Conservation (phyloP, 2,329 filamentous ascomycete genomes). For the Dichotomopilus funicola region DNA sequence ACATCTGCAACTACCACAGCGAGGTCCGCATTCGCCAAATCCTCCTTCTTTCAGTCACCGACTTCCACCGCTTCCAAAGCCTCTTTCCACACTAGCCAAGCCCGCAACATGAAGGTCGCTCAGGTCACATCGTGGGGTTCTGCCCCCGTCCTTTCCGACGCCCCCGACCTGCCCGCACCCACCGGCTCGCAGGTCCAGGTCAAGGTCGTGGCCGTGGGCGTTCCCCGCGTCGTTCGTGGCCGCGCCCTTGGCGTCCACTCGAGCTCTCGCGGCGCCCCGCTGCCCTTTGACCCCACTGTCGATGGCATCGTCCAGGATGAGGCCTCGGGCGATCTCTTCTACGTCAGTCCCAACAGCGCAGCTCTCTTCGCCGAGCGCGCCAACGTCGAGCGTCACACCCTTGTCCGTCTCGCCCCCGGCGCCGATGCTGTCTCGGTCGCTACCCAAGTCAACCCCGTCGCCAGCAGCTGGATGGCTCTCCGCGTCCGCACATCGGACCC, state of each 20-base stretch:
- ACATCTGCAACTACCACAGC: background rate
- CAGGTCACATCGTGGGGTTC: constrained; percentile 9
- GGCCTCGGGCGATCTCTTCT: constrained; percentile 8
- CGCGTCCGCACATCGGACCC: constrained; percentile 5
- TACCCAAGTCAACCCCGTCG: constrained; percentile 11
- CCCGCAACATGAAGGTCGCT: constrained; percentile 9
- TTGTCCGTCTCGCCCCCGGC: constrained; percentile 4
- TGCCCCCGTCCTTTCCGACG: background rate
- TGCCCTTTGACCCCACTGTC: constrained; percentile 10
- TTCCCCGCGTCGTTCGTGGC: constrained; percentile 7
- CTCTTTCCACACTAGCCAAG: constrained; percentile 5
- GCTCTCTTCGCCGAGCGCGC: constrained; percentile 9
- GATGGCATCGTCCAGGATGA: constrained; percentile 11
- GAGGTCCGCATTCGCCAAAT: background rate
- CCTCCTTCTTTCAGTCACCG: background rate
- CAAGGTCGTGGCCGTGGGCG: constrained; percentile 11
- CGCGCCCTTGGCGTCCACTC: constrained; percentile 9
- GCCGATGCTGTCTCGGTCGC: constrained; percentile 7
- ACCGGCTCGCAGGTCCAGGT: constrained; percentile 8
- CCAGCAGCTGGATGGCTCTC: constrained; percentile 13
- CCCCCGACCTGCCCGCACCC: constrained; percentile 9
- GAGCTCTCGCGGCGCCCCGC: background rate
- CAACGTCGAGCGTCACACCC: constrained; percentile 7
- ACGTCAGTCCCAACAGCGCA: constrained; percentile 2
- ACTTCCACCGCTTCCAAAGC: background rate